These are phyloP conservation scores for Trypanosoma lewisi DNA, from an alignment of 208 protist genomes.

Conservation along the genomic window DNA sequence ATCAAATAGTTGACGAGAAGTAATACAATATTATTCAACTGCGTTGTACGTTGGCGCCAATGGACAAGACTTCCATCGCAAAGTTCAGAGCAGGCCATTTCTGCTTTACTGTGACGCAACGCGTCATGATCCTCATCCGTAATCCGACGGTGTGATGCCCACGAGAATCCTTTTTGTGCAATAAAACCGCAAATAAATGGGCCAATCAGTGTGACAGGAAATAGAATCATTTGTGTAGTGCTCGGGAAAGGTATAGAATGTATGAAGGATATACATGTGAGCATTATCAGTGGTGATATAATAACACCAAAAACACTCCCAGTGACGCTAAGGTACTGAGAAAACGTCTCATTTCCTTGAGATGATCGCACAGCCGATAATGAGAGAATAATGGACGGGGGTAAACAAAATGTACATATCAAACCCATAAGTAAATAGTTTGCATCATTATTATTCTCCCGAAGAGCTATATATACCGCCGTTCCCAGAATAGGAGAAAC, in stretches of 20 bases:
- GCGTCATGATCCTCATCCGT: slow-evolving; percentile 9
- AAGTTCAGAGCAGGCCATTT: slow-evolving; percentile 20
- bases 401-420: slow-evolving; percentile 27
- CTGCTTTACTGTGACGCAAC: slow-evolving; percentile 3
- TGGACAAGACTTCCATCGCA: slow-evolving; percentile 21
- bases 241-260: slow-evolving; percentile 12
- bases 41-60: slow-evolving; percentile 22
- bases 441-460: background rate
- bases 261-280: slow-evolving; percentile 11
- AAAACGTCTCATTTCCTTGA: slow-evolving; percentile 25
- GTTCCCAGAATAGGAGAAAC: slow-evolving; percentile 20
- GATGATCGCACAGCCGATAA: slow-evolving; percentile 15
- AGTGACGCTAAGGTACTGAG: slow-evolving; percentile 22
- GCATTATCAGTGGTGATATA: slow-evolving; percentile 22
- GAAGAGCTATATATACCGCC: slow-evolving; percentile 9
- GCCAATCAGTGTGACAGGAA: slow-evolving; percentile 18
- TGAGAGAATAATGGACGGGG: slow-evolving; percentile 24
- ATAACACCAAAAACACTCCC: slow-evolving; percentile 23
- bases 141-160: slow-evolving; percentile 10
- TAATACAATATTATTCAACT: slow-evolving; percentile 24
- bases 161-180: slow-evolving; percentile 18
- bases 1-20: slow-evolving; percentile 31
- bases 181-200: slow-evolving; percentile 22
- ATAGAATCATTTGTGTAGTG: slow-evolving; percentile 10
- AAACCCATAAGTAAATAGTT: slow-evolving; percentile 25